Base-by-base conservation (phyloP, 495 filamentous ascomycete genomes). In the Talaromyces wortmannii region DNA sequence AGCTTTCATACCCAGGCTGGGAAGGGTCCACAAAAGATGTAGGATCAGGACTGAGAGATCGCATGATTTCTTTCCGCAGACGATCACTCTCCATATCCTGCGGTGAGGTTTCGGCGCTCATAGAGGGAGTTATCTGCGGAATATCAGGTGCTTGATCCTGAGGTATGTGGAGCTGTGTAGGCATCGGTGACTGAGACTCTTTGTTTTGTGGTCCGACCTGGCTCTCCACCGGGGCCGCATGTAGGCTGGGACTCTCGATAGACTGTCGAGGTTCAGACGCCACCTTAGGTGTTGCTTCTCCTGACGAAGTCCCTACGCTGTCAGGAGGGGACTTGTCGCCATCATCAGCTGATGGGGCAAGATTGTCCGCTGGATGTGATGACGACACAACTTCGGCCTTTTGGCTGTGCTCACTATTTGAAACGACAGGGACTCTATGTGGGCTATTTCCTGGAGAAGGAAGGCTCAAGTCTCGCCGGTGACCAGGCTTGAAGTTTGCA, bases 31-130 rank as follows among this genome's bases (percentile, higher is more conserved):
- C 31, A 12, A 13, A 7, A 10, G 31, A 7, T 31, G 29, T 12
- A 13, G 31, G 31, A 13, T 75, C 65, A 8, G 83, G 78, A 59
- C 79, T 90, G 11, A 94, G 68, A n/a, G 83, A 87, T 36, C 81
- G 82, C 29, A 91, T 88, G 33, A 95, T 95, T 59, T 95, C 91
- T 58, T 90, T 85, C 31, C 85, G 73, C 49, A 95, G 68, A 50
- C 83, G 78, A 56, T 95, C 91, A 59, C 80, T 92, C 59, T 95
- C 88, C 33, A 84, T 79, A 52, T 89, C 78, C 48, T 85, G 75
- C 11, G 77, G 67, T 1, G 76, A 79, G 15, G 74, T 69, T 5
- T 83, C 43, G 4, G 82, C 80, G 50, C 81, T 84, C 50, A 82
- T 64, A 6, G 77, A 73, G 12, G 82, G 78, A 7, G 80, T 61